These are phyloP conservation scores for Benincasa hispida DNA, from an alignment of 306 rosid species.

Conservation along the genomic window DNA sequence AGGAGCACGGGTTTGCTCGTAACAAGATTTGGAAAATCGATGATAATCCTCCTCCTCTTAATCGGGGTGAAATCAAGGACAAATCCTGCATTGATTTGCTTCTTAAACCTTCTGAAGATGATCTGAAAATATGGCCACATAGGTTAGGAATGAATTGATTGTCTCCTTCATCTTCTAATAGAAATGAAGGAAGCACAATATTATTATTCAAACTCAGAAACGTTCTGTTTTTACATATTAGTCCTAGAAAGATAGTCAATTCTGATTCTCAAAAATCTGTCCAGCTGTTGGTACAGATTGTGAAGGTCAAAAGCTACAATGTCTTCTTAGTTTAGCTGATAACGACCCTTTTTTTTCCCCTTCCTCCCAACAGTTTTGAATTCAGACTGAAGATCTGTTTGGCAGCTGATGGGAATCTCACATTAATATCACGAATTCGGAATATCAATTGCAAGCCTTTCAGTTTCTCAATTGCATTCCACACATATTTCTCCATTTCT, in stretches of 20 bases:
- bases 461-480: conserved; percentile 72
- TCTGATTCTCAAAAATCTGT: neutral
- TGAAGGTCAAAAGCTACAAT: neutral
- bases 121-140: conserved; percentile 73
- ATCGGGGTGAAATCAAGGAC: conserved; percentile 30
- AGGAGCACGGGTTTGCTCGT: conserved; percentile 85
- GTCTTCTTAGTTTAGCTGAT: neutral
- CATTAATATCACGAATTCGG: conserved; percentile 59
- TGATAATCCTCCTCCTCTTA: conserved; percentile 48
- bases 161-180: neutral
- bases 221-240: neutral
- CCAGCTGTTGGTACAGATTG: neutral
- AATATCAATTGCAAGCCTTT: conserved; percentile 71
- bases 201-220: too few relatives aligned
- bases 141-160: conserved; percentile 23
- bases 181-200: neutral
- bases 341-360: neutral
- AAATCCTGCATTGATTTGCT: conserved; percentile 50
- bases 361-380: conserved; percentile 52
- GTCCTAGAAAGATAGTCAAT: neutral
- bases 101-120: conserved; percentile 68
- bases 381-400: conserved; percentile 64
- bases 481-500: conserved; percentile 67
- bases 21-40: conserved; percentile 66
- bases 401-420: conserved; percentile 51